Percentiles rank a stretch among this genome's conserved stretches.
Evolutionary conservation across 805 yeast species (phyloP).

Genomic region (Huiozyma naganishii): DNA sequence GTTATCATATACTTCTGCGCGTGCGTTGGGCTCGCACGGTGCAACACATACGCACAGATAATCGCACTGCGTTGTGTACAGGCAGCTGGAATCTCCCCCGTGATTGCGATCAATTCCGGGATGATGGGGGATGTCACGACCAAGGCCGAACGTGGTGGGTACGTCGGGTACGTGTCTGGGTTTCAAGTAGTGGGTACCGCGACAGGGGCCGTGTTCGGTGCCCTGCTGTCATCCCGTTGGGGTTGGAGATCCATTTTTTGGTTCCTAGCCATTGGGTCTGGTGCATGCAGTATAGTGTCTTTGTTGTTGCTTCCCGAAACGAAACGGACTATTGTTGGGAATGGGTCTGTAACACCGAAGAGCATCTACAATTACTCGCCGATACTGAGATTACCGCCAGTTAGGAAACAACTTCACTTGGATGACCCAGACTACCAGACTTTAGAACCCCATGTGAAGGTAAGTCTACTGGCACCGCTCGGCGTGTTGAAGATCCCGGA

Average conservation of each 20-base stretch:
- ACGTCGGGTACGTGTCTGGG: conserved; percentile 56
- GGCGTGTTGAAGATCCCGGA: conserved; percentile 34
- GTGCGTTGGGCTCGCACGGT: conserved; percentile 54
- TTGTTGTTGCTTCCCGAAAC: conserved; percentile 60
- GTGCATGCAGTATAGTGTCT: conserved; percentile 30
- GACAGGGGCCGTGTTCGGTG: conserved; percentile 64
- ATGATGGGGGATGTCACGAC: conserved; percentile 65
- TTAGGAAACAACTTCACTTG: conserved; percentile 18
- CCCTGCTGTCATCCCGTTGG: conserved; percentile 32
- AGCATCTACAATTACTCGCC: conserved; percentile 36
- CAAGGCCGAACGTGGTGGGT: conserved; percentile 55
- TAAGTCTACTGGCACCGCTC: conserved; percentile 32
- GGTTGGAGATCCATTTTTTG: conserved; percentile 75
- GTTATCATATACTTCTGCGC: conserved; percentile 46
- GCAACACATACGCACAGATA: conserved; percentile 48
- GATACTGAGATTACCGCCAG: conserved; percentile 23
- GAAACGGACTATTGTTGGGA: conserved; percentile 58
- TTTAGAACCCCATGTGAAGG: conserved; percentile 12
- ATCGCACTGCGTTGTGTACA: conserved; percentile 62
- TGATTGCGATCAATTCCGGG: conserved; percentile 60
- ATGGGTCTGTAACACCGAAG: conserved; percentile 52
- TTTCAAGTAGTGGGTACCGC: conserved; percentile 63
- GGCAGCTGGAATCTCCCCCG: conserved; percentile 68
- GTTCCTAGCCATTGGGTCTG: conserved; percentile 60
- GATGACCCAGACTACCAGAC: conserved; percentile 27